These are phyloP conservation scores for Spencermartinsiella ligniputridi DNA, from an alignment of 1,139 yeast genomes.

Conservation along the genomic window DNA sequence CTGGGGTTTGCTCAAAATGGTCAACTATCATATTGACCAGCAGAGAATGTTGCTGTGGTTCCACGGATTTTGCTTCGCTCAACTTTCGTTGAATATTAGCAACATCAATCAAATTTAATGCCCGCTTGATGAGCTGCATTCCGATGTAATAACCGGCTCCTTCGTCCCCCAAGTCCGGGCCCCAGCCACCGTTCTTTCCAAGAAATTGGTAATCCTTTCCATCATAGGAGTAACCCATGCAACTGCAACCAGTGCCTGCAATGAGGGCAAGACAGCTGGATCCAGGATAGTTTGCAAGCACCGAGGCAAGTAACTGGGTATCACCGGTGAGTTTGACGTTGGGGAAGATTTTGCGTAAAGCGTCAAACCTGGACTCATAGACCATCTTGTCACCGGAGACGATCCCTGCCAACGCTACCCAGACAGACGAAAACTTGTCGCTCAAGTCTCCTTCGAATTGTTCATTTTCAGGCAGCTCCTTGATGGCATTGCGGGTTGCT, in stretches of 20 bases:
- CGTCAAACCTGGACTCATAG: slow-evolving; percentile 6
- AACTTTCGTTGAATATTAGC: slow-evolving; percentile 12
- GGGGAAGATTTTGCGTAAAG: slow-evolving; percentile 9
- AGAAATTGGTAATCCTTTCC: slow-evolving; percentile 12
- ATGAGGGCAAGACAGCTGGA: slow-evolving; percentile 18
- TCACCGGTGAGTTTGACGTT: slow-evolving; percentile 19
- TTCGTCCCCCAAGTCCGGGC: slow-evolving; percentile 27
- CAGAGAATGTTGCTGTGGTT: not conserved
- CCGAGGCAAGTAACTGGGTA: slow-evolving; percentile 16
- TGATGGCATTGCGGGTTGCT: slow-evolving; percentile 10
- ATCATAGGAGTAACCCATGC: slow-evolving; percentile 18
- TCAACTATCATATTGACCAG: not conserved
- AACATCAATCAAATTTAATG: slow-evolving; percentile 7
- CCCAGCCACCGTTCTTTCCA: slow-evolving; percentile 26
- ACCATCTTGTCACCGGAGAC: slow-evolving; percentile 9
- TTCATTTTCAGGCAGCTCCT: slow-evolving; percentile 4
- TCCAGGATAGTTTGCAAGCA: slow-evolving; percentile 9
- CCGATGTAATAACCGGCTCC: slow-evolving; percentile 29
- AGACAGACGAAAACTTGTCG: slow-evolving; percentile 12
- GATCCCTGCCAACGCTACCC: slow-evolving; percentile 23
- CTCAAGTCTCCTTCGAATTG: not conserved
- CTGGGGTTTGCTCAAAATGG: slow-evolving; percentile 4
- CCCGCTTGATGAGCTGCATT: slow-evolving; percentile 17
- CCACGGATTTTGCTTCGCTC: slow-evolving; percentile 12
- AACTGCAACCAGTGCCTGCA: slow-evolving; percentile 29